Evolutionary conservation across 1,284 basidiomycete genomes (phyloP), one percentile per base, ranked within the genome.

Genomic region (Testicularia cyperi): DNA sequence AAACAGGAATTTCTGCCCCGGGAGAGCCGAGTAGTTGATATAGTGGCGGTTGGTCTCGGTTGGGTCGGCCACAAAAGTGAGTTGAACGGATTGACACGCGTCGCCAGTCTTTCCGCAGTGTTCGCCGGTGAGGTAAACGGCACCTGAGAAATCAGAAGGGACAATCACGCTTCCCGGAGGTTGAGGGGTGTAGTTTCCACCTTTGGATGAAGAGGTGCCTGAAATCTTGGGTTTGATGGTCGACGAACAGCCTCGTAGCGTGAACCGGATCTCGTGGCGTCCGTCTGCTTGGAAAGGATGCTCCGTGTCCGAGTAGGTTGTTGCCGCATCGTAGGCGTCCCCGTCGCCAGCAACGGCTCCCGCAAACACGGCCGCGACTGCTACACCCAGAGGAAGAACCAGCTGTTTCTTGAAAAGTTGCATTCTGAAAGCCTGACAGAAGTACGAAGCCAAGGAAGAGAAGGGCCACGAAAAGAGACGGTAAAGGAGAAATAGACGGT

Each of bases 241-340:
- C 6, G 38, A 6, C 7, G 46, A 31, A 19, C 54, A 57, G 25
- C 26, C 24, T 19, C 45, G 38, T 1, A 57, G 37, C 18, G 42
- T 37, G 39, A 57, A 57, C 20, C 54, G 46, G 38, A 57, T 40
- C 20, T 49, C 46, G 54, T 57, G 54, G 4, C 54, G 42, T 8
- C 54, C 54, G 14, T 57, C 54, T 13, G 39, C 4, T 23, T 54
- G 51, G 5, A n/a, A n/a, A n/a, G n/a, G n/a, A n/a, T n/a, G 51
- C 36, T 9, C 23, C 7, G 29, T 53, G 49, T 3, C 38, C 30
- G 29, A 38, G 38, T 0, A 43, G 6, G 29, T 22, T 1, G 49
- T 37, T 21, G 49, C 43, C 4, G 49, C 38, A 16, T 45, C 19
- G 30, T 53, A 45, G 23, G 38, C 34, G 12, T 13, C 27, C n/a